phyloP scores from a whole-genome alignment of 192 early-diverging fungal species.

The Mortierella alpina region DNA sequence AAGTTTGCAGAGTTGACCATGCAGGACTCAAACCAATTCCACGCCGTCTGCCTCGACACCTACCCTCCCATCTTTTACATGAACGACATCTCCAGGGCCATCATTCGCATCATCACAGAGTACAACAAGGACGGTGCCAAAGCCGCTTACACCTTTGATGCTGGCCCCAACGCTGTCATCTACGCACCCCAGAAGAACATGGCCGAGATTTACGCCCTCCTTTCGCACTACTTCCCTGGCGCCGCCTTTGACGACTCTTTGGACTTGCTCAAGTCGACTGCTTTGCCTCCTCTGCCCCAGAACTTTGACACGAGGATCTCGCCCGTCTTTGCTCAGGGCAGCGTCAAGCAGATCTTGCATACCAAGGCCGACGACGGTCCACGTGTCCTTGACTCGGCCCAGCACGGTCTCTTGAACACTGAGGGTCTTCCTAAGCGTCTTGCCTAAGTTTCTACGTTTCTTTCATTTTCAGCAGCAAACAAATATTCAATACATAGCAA shows the following conservation, averaged over 20 bases:
- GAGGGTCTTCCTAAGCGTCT: slow-evolving; percentile 71
- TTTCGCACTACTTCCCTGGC: slow-evolving; percentile 88
- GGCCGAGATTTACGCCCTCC: slow-evolving; percentile 84
- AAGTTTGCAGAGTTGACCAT: slow-evolving; percentile 96
- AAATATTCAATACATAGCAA: neutral
- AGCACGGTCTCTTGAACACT: slow-evolving; percentile 68
- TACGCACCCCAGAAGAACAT: slow-evolving; percentile 88
- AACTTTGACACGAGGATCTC: slow-evolving; percentile 65
- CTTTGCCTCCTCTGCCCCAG: slow-evolving; percentile 56
- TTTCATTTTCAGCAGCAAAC: too few relatives aligned
- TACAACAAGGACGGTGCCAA: slow-evolving; percentile 81
- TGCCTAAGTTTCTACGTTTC: slow-evolving; percentile 16
- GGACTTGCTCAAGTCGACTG: slow-evolving; percentile 37
- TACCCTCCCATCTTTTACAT: slow-evolving; percentile 98
- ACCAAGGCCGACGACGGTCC: slow-evolving; percentile 94
- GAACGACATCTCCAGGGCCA: slow-evolving; percentile 92
- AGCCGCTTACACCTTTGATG: slow-evolving; percentile 98
- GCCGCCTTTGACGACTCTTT: slow-evolving; percentile 68
- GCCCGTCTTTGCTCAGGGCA: slow-evolving; percentile 72
- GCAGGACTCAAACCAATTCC: slow-evolving; percentile 99
- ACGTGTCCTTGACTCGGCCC: slow-evolving; percentile 70
- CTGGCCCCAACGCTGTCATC: slow-evolving; percentile 98
- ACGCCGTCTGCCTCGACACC: slow-evolving; percentile 98
- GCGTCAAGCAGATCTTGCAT: slow-evolving; percentile 89
- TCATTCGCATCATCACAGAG: slow-evolving; percentile 85